A percentile compares a stretch with the other conserved stretches of the same genome.
Conservation (phyloP, 495 filamentous ascomycete species). For the Friedmanniomyces simplex region DNA sequence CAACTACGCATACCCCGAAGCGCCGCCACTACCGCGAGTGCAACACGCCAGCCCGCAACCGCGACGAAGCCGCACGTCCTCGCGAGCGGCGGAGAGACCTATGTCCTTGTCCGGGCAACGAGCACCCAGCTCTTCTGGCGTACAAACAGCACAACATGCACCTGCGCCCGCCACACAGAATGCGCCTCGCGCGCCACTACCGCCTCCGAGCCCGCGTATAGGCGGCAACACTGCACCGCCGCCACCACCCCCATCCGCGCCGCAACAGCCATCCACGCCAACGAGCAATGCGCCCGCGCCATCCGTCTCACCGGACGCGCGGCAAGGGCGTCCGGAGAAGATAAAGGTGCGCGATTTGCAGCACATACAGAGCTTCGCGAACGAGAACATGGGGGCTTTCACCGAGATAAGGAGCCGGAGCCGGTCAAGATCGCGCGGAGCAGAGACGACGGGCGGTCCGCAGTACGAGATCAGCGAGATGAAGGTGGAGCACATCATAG, state of each 20-base stretch:
- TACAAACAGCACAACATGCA: slow-evolving; percentile 9
- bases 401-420: slow-evolving; percentile 30
- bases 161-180: slow-evolving; percentile 1
- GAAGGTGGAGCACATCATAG: slow-evolving; percentile 95
- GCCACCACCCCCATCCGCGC: neutral
- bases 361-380: slow-evolving; percentile 83
- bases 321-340: slow-evolving; percentile 41
- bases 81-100: slow-evolving; percentile 12
- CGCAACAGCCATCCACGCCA: neutral
- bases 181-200: slow-evolving; percentile 5
- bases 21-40: slow-evolving; percentile 4
- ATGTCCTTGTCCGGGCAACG: slow-evolving; percentile 18
- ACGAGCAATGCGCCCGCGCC: neutral
- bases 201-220: neutral
- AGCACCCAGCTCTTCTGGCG: slow-evolving; percentile 19
- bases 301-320: neutral
- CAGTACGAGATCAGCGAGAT: slow-evolving; percentile 96
- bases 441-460: slow-evolving; percentile 37
- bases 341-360: slow-evolving; percentile 76
- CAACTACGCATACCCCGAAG: slow-evolving; percentile 15
- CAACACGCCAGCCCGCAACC: slow-evolving; percentile 5
- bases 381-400: slow-evolving; percentile 47
- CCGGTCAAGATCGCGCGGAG: slow-evolving; percentile 32
- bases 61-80: slow-evolving; percentile 9
- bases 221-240: neutral